These are phyloP conservation scores for Narthecium ossifragum DNA, from an alignment of 106 monocot genomes.

Conservation along the genomic window DNA sequence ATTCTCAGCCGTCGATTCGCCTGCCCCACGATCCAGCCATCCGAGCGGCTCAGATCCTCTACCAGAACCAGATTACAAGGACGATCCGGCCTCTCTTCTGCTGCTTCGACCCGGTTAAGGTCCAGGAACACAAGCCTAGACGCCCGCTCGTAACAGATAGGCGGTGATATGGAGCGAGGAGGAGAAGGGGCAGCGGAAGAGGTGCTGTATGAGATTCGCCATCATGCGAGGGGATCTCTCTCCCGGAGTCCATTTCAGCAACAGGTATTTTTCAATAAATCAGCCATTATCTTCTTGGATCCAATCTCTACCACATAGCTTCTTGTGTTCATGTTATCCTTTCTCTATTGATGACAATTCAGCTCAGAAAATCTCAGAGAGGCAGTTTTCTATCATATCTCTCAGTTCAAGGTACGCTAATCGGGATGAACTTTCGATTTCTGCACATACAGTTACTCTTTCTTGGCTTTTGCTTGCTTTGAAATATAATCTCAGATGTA, in stretches of 20 bases:
- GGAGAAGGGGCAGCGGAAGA: slow-evolving; percentile 10
- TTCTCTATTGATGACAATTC: background rate
- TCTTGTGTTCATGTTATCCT: background rate
- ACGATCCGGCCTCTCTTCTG: too few relatives aligned
- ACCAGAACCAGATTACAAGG: too few relatives aligned
- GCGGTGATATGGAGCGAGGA: slow-evolving; percentile 6
- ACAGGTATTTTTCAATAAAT: slow-evolving; percentile 17
- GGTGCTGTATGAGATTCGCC: slow-evolving; percentile 56
- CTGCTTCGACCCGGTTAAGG: too few relatives aligned
- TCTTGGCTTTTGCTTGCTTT: too few relatives aligned
- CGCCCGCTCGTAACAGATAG: too few relatives aligned
- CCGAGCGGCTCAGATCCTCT: too few relatives aligned
- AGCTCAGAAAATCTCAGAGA: slow-evolving; percentile 4
- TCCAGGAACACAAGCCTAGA: too few relatives aligned
- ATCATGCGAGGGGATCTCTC: slow-evolving; percentile 33
- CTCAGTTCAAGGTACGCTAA: slow-evolving; percentile 49
- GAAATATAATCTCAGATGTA: too few relatives aligned
- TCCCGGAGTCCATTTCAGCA: slow-evolving; percentile 13
- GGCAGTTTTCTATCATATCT: slow-evolving; percentile 41
- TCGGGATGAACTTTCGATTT: too few relatives aligned
- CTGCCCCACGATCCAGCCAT: too few relatives aligned
- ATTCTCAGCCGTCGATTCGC: too few relatives aligned
- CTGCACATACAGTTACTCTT: too few relatives aligned
- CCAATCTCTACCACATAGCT: background rate
- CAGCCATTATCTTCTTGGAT: background rate